A percentile compares a stretch with the other conserved stretches of the same genome.
phyloP scores from a whole-genome alignment of 768 basidiomycete species.

The Rhizopogon sp. region DNA sequence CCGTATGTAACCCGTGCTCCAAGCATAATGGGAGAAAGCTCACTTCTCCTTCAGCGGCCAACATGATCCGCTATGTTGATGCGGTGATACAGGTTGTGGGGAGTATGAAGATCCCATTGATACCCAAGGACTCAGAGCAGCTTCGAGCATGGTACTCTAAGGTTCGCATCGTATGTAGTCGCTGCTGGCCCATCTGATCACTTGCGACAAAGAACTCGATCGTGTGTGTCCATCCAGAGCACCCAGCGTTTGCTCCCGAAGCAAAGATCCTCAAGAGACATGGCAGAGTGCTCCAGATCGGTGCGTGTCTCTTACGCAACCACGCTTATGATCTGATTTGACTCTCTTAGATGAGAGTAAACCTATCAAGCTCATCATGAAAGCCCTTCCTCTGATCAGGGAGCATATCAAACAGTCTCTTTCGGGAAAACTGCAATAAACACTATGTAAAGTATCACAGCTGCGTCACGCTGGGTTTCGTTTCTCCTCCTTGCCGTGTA shows the following conservation, averaged over 20 bases:
- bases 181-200: constrained; percentile 5
- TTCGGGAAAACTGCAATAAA: constrained; percentile 1
- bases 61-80: constrained; percentile 59
- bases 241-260: constrained; percentile 42
- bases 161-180: constrained; percentile 32
- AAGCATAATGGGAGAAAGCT: neutral
- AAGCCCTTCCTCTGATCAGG: constrained; percentile 60
- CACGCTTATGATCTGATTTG: neutral
- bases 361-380: constrained; percentile 69
- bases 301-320: constrained; percentile 33
- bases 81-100: constrained; percentile 80
- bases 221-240: constrained; percentile 61
- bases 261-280: constrained; percentile 50
- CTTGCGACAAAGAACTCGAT: constrained; percentile 58
- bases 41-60: constrained; percentile 29
- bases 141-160: constrained; percentile 70
- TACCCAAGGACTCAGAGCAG: constrained; percentile 50
- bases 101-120: constrained; percentile 46
- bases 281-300: constrained; percentile 57
- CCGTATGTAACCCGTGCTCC: constrained; percentile 38
- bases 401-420: constrained; percentile 41
- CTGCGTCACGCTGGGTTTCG: no score
- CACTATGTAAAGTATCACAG: neutral
- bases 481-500: neutral
- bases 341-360: constrained; percentile 53